Evolutionary conservation across 495 filamentous ascomycete species (phyloP).

Genomic region (Neurospora hispaniola): DNA sequence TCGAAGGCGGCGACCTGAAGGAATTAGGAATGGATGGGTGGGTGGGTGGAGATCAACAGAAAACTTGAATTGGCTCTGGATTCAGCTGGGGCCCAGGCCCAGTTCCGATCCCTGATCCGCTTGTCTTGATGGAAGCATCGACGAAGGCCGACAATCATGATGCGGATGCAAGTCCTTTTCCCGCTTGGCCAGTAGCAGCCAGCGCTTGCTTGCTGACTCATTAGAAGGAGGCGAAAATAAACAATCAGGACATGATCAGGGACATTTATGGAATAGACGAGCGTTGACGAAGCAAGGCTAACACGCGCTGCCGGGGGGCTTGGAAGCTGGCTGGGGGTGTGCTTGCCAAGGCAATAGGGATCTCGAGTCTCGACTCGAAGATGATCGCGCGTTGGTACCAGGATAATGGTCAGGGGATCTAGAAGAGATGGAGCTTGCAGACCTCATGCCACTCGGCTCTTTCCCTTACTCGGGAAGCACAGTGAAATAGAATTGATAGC

Average conservation of each 20-base stretch:
- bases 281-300: neutral
- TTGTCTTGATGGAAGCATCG: neutral
- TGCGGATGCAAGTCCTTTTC: neutral
- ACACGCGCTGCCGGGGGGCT: neutral
- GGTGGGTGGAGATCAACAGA: neutral
- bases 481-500: neutral
- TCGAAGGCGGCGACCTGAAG: neutral
- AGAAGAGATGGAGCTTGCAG: neutral
- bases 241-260: neutral
- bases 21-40: neutral
- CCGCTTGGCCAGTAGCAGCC: neutral
- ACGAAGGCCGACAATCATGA: neutral
- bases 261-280: neutral
- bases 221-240: neutral
- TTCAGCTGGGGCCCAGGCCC: neutral
- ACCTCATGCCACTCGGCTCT: neutral
- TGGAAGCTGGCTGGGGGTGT: neutral
- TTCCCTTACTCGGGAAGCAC: neutral
- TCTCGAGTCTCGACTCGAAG: neutral
- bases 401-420: neutral
- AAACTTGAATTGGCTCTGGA: neutral
- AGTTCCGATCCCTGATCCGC: neutral
- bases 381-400: neutral
- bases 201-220: neutral
- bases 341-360: neutral